Conservation (phyloP, 441 rosid genomes). For the Jatropha podagrica region DNA sequence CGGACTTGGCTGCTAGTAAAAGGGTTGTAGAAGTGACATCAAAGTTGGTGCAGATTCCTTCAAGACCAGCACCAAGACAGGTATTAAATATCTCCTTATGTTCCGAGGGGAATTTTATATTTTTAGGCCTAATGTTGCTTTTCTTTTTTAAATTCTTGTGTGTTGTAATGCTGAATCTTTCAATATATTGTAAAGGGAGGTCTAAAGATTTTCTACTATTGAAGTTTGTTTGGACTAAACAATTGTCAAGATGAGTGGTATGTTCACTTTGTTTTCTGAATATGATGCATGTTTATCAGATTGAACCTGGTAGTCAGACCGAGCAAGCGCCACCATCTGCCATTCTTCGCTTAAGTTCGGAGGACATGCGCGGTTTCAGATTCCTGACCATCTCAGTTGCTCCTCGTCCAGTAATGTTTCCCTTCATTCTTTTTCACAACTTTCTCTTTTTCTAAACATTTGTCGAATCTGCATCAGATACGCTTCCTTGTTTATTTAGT, state of each 20-base stretch:
- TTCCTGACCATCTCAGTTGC: conserved; percentile 94
- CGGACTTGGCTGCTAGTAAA: conserved; percentile 54
- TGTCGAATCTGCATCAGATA: conserved; percentile 7
- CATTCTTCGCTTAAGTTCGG: conserved; percentile 66
- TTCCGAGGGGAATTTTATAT: conserved; percentile 2
- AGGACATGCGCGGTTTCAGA: conserved; percentile 81
- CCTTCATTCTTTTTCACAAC: conserved; percentile 12
- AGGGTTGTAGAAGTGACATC: conserved; percentile 82
- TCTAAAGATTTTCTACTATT: neutral
- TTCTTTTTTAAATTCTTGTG: conserved; percentile 8
- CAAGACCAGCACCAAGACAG: conserved; percentile 95
- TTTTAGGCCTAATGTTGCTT: conserved; percentile 5
- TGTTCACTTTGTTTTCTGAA: conserved; percentile 2
- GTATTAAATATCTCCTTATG: conserved; percentile 37
- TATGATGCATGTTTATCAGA: conserved; percentile 46
- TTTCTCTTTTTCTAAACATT: conserved; percentile 16
- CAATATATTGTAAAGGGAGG: neutral
- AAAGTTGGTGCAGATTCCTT: conserved; percentile 93
- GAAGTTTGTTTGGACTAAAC: neutral
- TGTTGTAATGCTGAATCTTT: conserved; percentile 8
- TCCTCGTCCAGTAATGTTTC: conserved; percentile 76
- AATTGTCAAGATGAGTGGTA: neutral
- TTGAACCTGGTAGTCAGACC: conserved; percentile 98
- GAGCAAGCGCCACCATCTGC: conserved; percentile 99
- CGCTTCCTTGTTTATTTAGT: neutral